Conservation (phyloP, 2,329 filamentous ascomycete species). For the Nemania diffusa region DNA sequence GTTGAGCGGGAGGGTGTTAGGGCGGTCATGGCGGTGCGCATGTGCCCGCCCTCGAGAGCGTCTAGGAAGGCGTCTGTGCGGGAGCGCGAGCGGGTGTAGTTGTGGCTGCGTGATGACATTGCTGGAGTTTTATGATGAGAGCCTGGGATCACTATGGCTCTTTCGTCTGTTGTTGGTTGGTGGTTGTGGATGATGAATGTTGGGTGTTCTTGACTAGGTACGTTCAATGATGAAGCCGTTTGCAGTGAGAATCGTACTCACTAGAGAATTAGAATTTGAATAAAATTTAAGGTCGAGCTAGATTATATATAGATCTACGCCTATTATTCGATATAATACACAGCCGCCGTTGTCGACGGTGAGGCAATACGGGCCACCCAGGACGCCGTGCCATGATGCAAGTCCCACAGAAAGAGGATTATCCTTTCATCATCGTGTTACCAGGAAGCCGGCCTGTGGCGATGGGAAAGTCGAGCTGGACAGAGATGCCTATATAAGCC, state of each 20-base stretch:
- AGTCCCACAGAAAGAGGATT: constrained; percentile 10
- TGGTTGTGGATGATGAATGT: background rate
- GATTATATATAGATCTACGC: background rate
- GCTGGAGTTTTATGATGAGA: background rate
- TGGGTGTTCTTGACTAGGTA: background rate
- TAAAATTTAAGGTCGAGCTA: background rate
- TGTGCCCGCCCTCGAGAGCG: constrained; percentile 22
- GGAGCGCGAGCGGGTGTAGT: constrained; percentile 26
- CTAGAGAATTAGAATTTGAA: background rate
- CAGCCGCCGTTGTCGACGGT: background rate
- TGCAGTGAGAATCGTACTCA: background rate
- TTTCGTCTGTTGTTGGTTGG: background rate
- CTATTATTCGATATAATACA: constrained; percentile 3
- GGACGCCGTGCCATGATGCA: constrained; percentile 2
- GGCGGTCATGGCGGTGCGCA: constrained; percentile 16
- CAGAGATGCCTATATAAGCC: background rate
- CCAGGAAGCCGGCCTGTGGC: background rate
- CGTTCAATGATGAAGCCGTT: background rate
- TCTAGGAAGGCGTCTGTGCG: constrained; percentile 25
- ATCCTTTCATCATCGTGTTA: constrained; percentile 10
- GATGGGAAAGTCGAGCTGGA: background rate
- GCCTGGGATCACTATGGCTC: background rate
- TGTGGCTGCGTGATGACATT: constrained; percentile 25
- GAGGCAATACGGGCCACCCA: constrained; percentile 14
- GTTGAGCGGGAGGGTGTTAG: constrained; percentile 4